Base-by-base conservation (phyloP, 2,329 filamentous ascomycete species). In the Fusarium nygamai region DNA sequence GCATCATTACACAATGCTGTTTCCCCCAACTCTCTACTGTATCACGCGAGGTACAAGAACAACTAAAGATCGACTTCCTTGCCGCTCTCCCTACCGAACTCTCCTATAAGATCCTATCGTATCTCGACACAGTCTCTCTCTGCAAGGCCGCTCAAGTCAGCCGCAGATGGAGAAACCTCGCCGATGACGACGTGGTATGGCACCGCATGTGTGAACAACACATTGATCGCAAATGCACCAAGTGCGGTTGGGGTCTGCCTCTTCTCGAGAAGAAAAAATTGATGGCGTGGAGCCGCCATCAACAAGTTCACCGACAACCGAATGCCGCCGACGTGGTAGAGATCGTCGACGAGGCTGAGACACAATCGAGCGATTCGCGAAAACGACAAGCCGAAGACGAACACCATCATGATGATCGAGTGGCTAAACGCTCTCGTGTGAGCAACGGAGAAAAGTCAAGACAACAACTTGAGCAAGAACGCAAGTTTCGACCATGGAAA, bases 161-260 rank as follows among this genome's bases (percentile, higher is more conserved):
- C 81, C 90, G 92, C 67, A 89, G 92, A 77, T 99, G 96, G 96
- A 90, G 94, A 71, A 90, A 90, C 65, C 86, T 99, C 46, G 96
- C 96, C n/a, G 96, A 98, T 78, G 96, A 98, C 80, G 96, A 99
- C 82, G 93, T 97, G 14, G 96, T 99, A 8, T 99, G 96, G 96
- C 84, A 98, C 80, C 93, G 92, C 73, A 98, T 98, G 95, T 99
- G 96, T 81, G 95, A 98, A 82, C 96, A 98, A 81, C 95, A 98
- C 82, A 97, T 98, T 77, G 94, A 97, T 81, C 88, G 94, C 69
- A 97, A 97, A 81, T 98, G 95, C 82, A 95, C 92, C 68, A 97
- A 96, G 81, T 99, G 96, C 80, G 96, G 96, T 31, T 98, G 95
- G 94, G 96, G 96, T 6, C 84, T 99, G 69, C 96, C 96, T 22